Base-by-base conservation (phyloP, 176 grass and related monocot species). In the Areca catechu region DNA sequence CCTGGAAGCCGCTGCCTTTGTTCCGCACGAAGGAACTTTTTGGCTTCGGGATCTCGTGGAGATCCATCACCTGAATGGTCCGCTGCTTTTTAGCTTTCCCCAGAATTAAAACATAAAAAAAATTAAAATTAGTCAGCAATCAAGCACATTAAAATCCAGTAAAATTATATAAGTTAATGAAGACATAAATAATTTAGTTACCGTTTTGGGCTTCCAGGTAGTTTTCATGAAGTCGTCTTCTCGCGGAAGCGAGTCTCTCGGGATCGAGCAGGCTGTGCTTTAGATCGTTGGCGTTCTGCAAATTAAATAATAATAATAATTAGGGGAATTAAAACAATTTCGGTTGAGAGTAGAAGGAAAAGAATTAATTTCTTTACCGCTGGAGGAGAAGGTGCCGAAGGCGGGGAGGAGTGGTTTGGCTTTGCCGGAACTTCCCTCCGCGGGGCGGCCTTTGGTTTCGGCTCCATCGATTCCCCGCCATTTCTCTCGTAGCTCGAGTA, bases 131-230 rank as follows among this genome's bases (percentile, higher is more conserved):
- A 43, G 34, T 43, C 2, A 7, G 34, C 1, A 43, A 12, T 43
- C 2, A 43, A 43, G 12, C 34, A 43, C 34, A 1, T 12, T 43
- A 43, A 43, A 12, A 43, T 43, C 29, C 29, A 34, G 7, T 7
- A 34, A n/a, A n/a, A 4, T 34, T 34, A 34, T 7, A 34, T 43
- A 9, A 2, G 10, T 43, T 43, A 43, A 43, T 43, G 7, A 43
- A 43, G 9, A 43, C 0, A 12, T 12, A 43, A 12, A 43, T 43
- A 34, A 34, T 5, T 16, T 16, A 16, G 12, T n/a, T 25, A 88
- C 89, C 89, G 67, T 88, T 88, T 58, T 95, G 63, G 22, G 80
- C 89, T 79, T 95, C 84, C 65, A 82, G 77, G 48, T 95, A 95
- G 59, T 95, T 95, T 58, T 95, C 89, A 54, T 88, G 89, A 23